These are phyloP conservation scores for Fagus sylvatica DNA, from an alignment of 306 rosid genomes.

Conservation along the genomic window DNA sequence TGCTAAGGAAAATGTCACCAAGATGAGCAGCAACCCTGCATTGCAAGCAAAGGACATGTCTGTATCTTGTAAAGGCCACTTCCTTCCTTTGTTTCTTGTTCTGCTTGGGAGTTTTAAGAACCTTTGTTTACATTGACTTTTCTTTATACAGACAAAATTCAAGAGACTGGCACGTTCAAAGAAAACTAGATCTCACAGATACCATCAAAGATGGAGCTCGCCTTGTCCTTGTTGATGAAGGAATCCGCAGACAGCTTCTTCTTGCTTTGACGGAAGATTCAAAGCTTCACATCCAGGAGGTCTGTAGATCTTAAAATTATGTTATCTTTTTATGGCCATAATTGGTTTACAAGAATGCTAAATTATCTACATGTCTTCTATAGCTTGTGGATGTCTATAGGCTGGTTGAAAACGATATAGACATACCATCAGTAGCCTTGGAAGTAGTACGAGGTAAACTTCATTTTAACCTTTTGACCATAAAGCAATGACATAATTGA, in stretches of 20 bases:
- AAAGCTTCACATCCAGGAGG: slow-evolving; percentile 95
- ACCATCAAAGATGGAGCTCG: slow-evolving; percentile 98
- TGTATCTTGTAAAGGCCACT: slow-evolving; percentile 35
- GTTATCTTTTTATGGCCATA: slow-evolving; percentile 6
- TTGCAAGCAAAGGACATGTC: slow-evolving; percentile 63
- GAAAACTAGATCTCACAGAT: slow-evolving; percentile 87
- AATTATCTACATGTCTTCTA: slow-evolving; percentile 29
- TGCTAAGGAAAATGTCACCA: slow-evolving; percentile 92
- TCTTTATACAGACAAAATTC: slow-evolving; percentile 49
- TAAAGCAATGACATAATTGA: neutral
- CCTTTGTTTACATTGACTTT: slow-evolving; percentile 24
- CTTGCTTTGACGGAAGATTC: slow-evolving; percentile 98
- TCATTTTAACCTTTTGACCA: slow-evolving; percentile 3
- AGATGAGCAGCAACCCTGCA: slow-evolving; percentile 96
- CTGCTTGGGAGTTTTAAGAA: slow-evolving; percentile 18
- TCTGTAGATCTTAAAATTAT: slow-evolving; percentile 25
- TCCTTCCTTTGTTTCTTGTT: slow-evolving; percentile 22
- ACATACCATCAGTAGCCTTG: slow-evolving; percentile 72
- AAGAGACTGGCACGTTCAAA: slow-evolving; percentile 51
- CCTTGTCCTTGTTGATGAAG: slow-evolving; percentile 78
- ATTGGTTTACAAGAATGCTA: slow-evolving; percentile 23
- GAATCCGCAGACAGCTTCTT: slow-evolving; percentile 89
- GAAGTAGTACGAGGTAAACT: slow-evolving; percentile 87
- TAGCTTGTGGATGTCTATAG: slow-evolving; percentile 96
- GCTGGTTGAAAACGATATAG: slow-evolving; percentile 86